Base-by-base conservation (phyloP, 768 basidiomycete species). In the Termitomyces sp. region DNA sequence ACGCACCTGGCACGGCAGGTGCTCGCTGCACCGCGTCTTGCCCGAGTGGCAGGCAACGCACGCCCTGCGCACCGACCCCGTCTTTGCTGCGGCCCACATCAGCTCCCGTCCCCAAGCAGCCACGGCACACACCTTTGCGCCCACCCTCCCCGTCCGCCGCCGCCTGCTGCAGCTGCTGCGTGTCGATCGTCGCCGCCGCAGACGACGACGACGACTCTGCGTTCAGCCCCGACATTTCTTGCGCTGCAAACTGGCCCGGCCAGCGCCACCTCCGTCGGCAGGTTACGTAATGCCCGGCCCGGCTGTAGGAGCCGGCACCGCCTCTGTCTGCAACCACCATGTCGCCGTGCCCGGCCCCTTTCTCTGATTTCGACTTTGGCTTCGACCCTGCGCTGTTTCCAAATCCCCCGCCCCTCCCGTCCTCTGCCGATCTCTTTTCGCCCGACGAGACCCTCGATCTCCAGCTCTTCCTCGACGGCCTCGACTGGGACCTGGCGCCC, bases 1-100 rank as follows among this genome's bases (percentile, higher is more conserved):
- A 52, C 7, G 12, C 59, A 87, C 88, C 82, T 90, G 89, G 71
- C 89, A 91, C 8, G 89, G 89, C 19, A 91, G 77, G 34, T 83
- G 83, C 71, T 91, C 89, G 63, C 87, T 89, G 64, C 89, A 91
- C 63, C 89, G 76, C 12, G 89, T 91, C 73, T 91, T 91, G 51
- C 89, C 89, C 50, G 87, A 76, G 70, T 91, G 89, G 71, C 89
- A 91, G 14, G 89, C 86, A 39, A 84, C 80, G 61, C 89, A 91
- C 1, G 89, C 89, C 60, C 89, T 79, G 61, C 89, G 82, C 54
- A 90, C 89, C 43, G 88, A 90, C 32, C 89, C 88, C 43, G 85
- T 86, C 72, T 91, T 90, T 58, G 88, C 88, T 89, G 67, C 49
- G 53, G 45, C 11, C 17, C 10, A 32, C 19, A 21, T 48, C 5